phyloP scores from a whole-genome alignment of 129 eudicot genomes.

The Flaveria trinervia region DNA sequence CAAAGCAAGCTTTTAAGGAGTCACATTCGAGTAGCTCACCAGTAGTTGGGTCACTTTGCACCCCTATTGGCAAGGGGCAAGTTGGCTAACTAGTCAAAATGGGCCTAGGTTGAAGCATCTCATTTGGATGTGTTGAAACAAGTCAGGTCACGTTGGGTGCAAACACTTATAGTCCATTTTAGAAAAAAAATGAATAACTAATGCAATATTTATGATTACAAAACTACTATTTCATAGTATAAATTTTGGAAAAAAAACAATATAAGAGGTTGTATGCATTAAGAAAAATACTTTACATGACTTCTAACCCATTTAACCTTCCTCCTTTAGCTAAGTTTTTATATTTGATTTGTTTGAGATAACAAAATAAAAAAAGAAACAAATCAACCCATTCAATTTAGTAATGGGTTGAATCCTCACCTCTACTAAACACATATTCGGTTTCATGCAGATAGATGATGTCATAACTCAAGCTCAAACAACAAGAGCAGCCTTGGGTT shows the following conservation, averaged over 20 bases:
- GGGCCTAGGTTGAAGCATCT: background rate
- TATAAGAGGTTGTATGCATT: background rate
- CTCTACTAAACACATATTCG: background rate
- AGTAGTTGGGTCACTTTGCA: background rate
- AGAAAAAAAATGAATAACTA: background rate
- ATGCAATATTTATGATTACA: background rate
- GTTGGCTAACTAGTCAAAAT: conserved; percentile 6
- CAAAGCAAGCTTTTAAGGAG: background rate
- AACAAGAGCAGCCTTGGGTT: conserved; percentile 71
- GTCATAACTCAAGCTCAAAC: conserved; percentile 93
- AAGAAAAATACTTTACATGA: background rate
- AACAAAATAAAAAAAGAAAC: background rate
- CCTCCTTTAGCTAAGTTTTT: background rate
- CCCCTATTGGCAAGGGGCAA: background rate
- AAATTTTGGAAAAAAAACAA: background rate
- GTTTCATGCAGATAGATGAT: conserved; percentile 77
- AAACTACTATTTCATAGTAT: background rate
- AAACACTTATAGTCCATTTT: background rate
- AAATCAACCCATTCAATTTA: background rate
- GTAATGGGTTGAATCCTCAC: background rate
- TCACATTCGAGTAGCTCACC: background rate
- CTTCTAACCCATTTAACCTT: background rate
- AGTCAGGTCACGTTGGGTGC: background rate
- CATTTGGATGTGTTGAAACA: background rate
- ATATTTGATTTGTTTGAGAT: background rate